Base-by-base conservation (phyloP, 2,329 filamentous ascomycete species). In the Ceratocystis harringtonii region DNA sequence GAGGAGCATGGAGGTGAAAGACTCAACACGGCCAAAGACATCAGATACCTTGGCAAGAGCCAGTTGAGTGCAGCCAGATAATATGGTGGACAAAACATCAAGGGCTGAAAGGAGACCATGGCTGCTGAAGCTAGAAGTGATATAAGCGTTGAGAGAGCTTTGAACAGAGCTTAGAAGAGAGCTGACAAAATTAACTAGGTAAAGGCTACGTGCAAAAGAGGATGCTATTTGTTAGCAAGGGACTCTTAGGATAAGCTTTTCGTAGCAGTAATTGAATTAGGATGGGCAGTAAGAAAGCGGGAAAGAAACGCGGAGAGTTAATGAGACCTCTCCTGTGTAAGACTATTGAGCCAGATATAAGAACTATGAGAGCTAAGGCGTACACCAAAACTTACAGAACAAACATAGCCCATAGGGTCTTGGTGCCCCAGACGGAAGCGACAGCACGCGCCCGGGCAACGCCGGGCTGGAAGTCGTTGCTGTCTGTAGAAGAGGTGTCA, bases 21-120 rank as follows among this genome's bases (percentile, higher is more conserved):
- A 78, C 66, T 80, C 76, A 48, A 75, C 72, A 58, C 79, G 78
- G 43, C 79, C 79, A 70, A 78, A 78, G 48, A 80, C 76, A 68
- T 81, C 78, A 48, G 79, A 76, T 48, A 80, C 70, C 69, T 80
- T 81, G 66, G 78, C 78, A 65, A 80, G 74, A 12, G 74, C 73
- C 5, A 77, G 74, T 45, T 73, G 72, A 63, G 73, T 73, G 19
- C 76, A 73, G 52, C 74, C 76, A 57, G 73, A 73, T 12, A 78
- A 71, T 55, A 77, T 72, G 62, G 72, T 73, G 64, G 86, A 82
- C 15, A 88, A 79, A 30, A 88, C 84, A 62, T 81, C 76, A 55
- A 87, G 81, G 0, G 84, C 86, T 2, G 84, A 82, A n/a, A 88
- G 78, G 43, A 89, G 77, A 12, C 85, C 85, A 71, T 88, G 86